Evolutionary conservation across 2,329 filamentous ascomycete genomes (phyloP), one percentile per base, ranked within the genome.

Genomic region (Pyrenochaeta sp.): DNA sequence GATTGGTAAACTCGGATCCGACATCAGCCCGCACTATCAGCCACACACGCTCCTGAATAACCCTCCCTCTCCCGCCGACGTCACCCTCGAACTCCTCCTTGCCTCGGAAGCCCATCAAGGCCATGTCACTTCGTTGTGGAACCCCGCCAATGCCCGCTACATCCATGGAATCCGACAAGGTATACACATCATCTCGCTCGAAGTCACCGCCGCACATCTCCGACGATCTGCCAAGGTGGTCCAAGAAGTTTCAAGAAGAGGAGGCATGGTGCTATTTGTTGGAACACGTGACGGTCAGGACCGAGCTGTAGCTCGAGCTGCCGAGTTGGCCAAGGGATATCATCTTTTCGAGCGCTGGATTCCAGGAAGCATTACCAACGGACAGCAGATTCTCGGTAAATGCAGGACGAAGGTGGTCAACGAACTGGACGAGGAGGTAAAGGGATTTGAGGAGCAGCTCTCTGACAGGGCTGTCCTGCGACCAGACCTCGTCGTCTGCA

Each of bases 331-430:
- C 0, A 81, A 83, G 44, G 90, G 84, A 2, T 97, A 88, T 67
- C 92, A 97, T 70, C 72, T 99, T 22, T 97, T 96, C 67, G 89
- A 90, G 65, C 87, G 90, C 62, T 99, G 94, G 94, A 90, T 87
- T 35, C 89, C 94, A 0, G 94, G 94, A 1, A 85, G 83, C 50
- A 90, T 99, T 63, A 97, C 94, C 24, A 99, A 99, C 74, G 87
- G 90, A 40, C 86, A 96, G 68, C 86, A 93, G 68, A 93, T 97
- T 53, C 79, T 97, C n/a, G 81, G 81, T 30, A 77, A 78, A 35
- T 87, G 86, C 65, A 74, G 73, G 42, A 81, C 88, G 41, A 87
- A 88, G 71, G 86, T 96, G 6, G 84, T 96, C 41, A 84, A 96
- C 71, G 82, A 88, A 65, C 63, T 81, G 46, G 94, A 97, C 70